Base-by-base conservation (phyloP, 305 asterid species). In the Fraxinus dipetala region DNA sequence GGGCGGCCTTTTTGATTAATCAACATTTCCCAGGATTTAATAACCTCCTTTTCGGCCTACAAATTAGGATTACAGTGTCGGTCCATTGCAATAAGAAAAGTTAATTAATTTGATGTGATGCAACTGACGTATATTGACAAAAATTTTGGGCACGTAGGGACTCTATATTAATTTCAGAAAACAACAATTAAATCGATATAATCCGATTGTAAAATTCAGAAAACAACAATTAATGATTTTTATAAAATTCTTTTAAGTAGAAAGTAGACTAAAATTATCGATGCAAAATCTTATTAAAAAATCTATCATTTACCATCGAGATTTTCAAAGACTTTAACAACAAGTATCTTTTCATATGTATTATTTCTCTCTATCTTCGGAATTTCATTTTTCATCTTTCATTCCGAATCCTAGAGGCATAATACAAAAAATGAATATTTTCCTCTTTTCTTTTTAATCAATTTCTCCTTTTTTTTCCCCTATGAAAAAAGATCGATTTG, bases 91-190 rank as follows among this genome's bases (percentile, higher is more conserved):
- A 30, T 20, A 63, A 73, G 56, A 6, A 34, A 30, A 1, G 22
- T 69, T 11, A 69, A 69, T 69, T 28, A 11, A 69, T 69, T 69
- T 69, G 75, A 69, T 31, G 38, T 69, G 75, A 69, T 69, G 75
- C 40, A 67, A 67, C 38, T 26, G 31, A 5, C 86, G 24, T 75
- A 36, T 7, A 54, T 38, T 28, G 48, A 30, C 78, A 3, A 16
- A 48, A 43, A 72, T 72, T 7, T 63, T 59, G 43, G 40, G 30
- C 78, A 82, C 69, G 83, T 83, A 54, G 80, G 85, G 84, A 54
- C 89, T 78, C 35, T 13, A 30, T 43, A 79, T 61, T 84, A 38
- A 72, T 70, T 35, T 79, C 32, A 2, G 84, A 84, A 40, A 82
- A 82, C 79, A 75, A 79, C 86, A 1, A 28, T 5, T 67, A 32